Evolutionary conservation across 1,139 yeast species (phyloP), one percentile per base, ranked within the genome.

Genomic region (Taphrina pruni): DNA sequence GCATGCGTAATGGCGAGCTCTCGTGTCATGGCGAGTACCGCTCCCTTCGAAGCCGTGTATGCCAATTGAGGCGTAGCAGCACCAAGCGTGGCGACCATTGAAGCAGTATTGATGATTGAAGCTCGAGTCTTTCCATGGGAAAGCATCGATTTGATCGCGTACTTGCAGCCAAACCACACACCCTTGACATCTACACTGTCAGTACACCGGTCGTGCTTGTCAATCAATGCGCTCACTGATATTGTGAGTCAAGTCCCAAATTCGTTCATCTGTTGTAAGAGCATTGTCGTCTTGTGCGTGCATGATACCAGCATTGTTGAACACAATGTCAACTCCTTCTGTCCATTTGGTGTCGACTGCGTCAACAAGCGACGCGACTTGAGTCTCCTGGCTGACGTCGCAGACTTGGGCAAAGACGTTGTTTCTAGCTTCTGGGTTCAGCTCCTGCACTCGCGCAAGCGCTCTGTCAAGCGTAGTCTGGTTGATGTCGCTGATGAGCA

Each of bases 221-320:
- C 36, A 4, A 35, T 2, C 36, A 17, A 11, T 35, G 17, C 17
- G 17, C 58, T 14, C n/a, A 58, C 62, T 64, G 72, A 85, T 80
- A 72, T 79, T 81, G 76, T 84, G 82, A 64, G 87, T 79, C 72
- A 79, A 77, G 71, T 82, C 81, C 86, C 86, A 85, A 71, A 81
- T 81, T 64, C 78, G 77, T 32, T 82, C 82, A 35, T 79, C 79
- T 26, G 81, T 79, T 73, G 76, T 77, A 68, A 78, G 73, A 32
- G 78, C 78, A 20, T 79, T 79, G 70, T 78, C 92, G 45, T 89
- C 88, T 79, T 82, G 85, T 75, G 87, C 87, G 77, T 88, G 90
- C 82, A 88, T 86, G 81, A 88, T 88, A 36, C 94, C 93, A 39
- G 93, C 93, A 69, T 89, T 83, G 81, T 88, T 87, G 76, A 88